Conservation (phyloP, 164 flowering plant genomes). For the Liquidambar formosana region DNA sequence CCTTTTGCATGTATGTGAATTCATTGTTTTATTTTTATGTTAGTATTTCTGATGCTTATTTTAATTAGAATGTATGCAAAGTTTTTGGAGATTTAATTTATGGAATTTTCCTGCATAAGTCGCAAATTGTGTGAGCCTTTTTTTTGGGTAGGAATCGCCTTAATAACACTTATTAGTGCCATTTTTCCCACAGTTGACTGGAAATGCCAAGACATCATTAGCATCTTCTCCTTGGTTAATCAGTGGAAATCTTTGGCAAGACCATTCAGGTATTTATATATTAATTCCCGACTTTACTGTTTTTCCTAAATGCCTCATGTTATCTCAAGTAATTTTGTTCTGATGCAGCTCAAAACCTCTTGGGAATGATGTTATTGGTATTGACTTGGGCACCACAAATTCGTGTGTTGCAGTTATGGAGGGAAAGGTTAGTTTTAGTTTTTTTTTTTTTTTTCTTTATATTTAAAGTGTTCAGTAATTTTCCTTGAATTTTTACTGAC, state of each 20-base stretch:
- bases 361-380: slow-evolving; percentile 68
- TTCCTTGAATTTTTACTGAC: background rate
- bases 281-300: no score
- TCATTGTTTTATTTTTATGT: no score
- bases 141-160: background rate
- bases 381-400: slow-evolving; percentile 73
- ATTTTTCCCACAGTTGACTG: slow-evolving; percentile 10
- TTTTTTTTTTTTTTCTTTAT: background rate
- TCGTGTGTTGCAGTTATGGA: slow-evolving; percentile 73
- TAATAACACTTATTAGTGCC: no score
- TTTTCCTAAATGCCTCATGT: background rate
- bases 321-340: slow-evolving; percentile 1
- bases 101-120: no score
- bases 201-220: slow-evolving; percentile 8
- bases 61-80: no score
- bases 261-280: slow-evolving; percentile 16
- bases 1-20: no score
- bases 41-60: no score
- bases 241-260: slow-evolving; percentile 6
- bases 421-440: slow-evolving; percentile 47
- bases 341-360: slow-evolving; percentile 47
- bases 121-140: background rate
- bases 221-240: slow-evolving; percentile 8
- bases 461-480: background rate
- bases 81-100: no score